A percentile compares a stretch with the other conserved stretches of the same genome.
phyloP scores from a whole-genome alignment of 306 rosid genomes.

The Castanea sativa region DNA sequence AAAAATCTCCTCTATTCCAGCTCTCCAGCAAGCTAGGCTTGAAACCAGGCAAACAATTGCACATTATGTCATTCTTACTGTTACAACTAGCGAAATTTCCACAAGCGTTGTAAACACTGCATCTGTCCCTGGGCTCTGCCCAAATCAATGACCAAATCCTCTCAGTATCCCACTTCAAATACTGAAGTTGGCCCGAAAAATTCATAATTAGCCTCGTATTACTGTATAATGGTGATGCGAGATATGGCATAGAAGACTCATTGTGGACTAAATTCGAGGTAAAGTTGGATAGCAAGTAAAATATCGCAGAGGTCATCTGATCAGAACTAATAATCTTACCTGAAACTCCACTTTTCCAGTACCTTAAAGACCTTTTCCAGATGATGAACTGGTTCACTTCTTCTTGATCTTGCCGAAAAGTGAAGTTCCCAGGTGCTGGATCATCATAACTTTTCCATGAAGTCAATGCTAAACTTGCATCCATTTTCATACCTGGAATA shows the following conservation, averaged over 20 bases:
- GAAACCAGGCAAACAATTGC: conserved; percentile 77
- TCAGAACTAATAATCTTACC: conserved; percentile 45
- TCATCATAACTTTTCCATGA: conserved; percentile 67
- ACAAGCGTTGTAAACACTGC: conserved; percentile 74
- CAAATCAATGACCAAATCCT: conserved; percentile 59
- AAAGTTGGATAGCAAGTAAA: conserved; percentile 62
- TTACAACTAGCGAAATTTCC: conserved; percentile 72
- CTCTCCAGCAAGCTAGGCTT: conserved; percentile 48
- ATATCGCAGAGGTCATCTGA: conserved; percentile 61
- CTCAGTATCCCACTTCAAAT: conserved; percentile 48
- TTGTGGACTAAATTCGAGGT: conserved; percentile 37
- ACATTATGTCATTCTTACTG: conserved; percentile 48
- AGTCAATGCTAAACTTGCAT: conserved; percentile 42
- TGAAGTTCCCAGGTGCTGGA: conserved; percentile 68
- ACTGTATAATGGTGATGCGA: conserved; percentile 49
- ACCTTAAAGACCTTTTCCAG: conserved; percentile 68
- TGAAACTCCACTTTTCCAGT: conserved; percentile 71
- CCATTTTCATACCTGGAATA: conserved; percentile 82
- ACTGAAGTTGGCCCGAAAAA: conserved; percentile 57
- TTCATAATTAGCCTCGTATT: conserved; percentile 59
- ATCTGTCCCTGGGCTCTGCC: conserved; percentile 70
- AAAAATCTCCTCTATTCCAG: conserved; percentile 60
- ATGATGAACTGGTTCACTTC: conserved; percentile 50
- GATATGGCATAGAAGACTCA: conserved; percentile 53
- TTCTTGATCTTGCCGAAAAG: conserved; percentile 59